Percentiles rank a stretch among this genome's conserved stretches.
These are phyloP conservation scores for Aureobasidium mangrovei DNA, from an alignment of 2,329 filamentous ascomycete species.

Conservation along the genomic window DNA sequence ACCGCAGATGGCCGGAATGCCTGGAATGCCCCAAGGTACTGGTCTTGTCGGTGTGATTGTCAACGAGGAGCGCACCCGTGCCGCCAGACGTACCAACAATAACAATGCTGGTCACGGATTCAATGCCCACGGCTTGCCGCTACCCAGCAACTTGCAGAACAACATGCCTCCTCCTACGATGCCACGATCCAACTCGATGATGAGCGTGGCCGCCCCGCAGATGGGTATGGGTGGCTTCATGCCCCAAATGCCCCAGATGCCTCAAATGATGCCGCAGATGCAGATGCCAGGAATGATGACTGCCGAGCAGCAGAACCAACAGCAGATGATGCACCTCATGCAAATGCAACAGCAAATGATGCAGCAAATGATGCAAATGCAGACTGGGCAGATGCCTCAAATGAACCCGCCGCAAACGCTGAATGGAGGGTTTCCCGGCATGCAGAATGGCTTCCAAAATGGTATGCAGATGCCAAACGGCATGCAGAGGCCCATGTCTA, in stretches of 20 bases:
- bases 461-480: constrained; percentile 11
- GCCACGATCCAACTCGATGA: constrained; percentile 27
- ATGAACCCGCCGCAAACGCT: constrained; percentile 12
- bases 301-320: constrained; percentile 13
- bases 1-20: neutral
- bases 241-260: constrained; percentile 10
- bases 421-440: constrained; percentile 5
- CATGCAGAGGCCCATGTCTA: constrained; percentile 33
- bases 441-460: constrained; percentile 7
- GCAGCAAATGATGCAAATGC: constrained; percentile 32
- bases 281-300: neutral
- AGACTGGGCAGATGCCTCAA: constrained; percentile 23
- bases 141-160: constrained; percentile 24
- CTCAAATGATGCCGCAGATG: constrained; percentile 12
- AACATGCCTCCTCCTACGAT: constrained; percentile 19
- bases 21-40: constrained; percentile 33
- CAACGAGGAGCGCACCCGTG: constrained; percentile 69
- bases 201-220: constrained; percentile 21
- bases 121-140: constrained; percentile 19
- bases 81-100: constrained; percentile 69
- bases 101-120: constrained; percentile 33
- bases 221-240: constrained; percentile 19
- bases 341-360: constrained; percentile 32
- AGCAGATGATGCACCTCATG: constrained; percentile 32
- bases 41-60: constrained; percentile 85